A percentile compares a stretch with the other conserved stretches of the same genome.
These are phyloP conservation scores for Candida frijolesensis DNA, from an alignment of 1,139 yeast genomes.

Conservation along the genomic window DNA sequence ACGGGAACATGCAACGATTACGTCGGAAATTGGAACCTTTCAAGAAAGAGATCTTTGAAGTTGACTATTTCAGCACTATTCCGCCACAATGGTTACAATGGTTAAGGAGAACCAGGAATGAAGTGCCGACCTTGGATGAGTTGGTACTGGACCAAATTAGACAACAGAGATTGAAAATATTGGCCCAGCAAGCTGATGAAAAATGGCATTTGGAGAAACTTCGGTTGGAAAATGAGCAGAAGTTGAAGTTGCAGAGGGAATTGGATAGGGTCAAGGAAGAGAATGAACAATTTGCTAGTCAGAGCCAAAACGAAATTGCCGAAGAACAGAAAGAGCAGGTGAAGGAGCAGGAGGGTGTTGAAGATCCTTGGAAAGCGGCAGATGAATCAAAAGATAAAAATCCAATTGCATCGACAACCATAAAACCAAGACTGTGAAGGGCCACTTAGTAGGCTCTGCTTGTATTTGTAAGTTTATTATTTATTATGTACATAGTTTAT, in stretches of 20 bases:
- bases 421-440: constrained; percentile 29
- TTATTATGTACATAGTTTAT: constrained; percentile 3
- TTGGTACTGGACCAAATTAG: constrained; percentile 59
- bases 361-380: constrained; percentile 43
- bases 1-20: constrained; percentile 47
- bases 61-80: constrained; percentile 50
- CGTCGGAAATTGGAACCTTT: constrained; percentile 55
- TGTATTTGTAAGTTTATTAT: not conserved
- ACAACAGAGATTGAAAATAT: constrained; percentile 52
- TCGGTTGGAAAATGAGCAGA: constrained; percentile 36
- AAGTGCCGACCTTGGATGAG: constrained; percentile 65
- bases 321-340: constrained; percentile 4
- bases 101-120: constrained; percentile 65
- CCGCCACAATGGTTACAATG: constrained; percentile 85
- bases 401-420: constrained; percentile 38
- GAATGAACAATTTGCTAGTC: constrained; percentile 17
- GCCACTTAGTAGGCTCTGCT: not conserved
- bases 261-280: constrained; percentile 32
- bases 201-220: constrained; percentile 53
- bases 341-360: constrained; percentile 8
- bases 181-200: constrained; percentile 63
- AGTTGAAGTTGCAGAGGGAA: constrained; percentile 34
- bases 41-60: constrained; percentile 41
- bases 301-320: constrained; percentile 8
- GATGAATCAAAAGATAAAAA: constrained; percentile 29